Percentiles rank a stretch among this genome's conserved stretches.
Conservation (phyloP, 2,329 filamentous ascomycete genomes). For the Phaeomoniella chlamydospora region DNA sequence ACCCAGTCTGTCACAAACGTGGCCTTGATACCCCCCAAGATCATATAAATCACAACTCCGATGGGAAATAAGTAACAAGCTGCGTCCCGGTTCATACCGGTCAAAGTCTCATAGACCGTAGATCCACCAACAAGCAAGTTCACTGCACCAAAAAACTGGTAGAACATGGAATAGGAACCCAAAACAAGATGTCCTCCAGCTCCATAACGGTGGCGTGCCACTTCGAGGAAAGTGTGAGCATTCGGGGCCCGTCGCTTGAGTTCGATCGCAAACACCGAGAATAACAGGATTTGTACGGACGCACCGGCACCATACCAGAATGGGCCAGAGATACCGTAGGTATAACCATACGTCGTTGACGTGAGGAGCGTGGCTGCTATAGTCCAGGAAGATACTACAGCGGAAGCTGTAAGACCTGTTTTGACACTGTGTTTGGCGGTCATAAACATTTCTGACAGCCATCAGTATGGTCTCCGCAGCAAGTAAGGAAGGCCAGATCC, state of each 20-base stretch:
- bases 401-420: slow-evolving; percentile 37
- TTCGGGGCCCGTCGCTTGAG: slow-evolving; percentile 38
- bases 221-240: slow-evolving; percentile 39
- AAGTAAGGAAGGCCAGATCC: neutral
- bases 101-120: slow-evolving; percentile 25
- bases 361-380: slow-evolving; percentile 33
- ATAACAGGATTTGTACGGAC: slow-evolving; percentile 3
- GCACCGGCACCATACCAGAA: slow-evolving; percentile 43
- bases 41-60: slow-evolving; percentile 17
- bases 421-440: slow-evolving; percentile 36
- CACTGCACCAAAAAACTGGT: slow-evolving; percentile 38
- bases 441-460: slow-evolving; percentile 28
- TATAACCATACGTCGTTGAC: slow-evolving; percentile 36
- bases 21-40: slow-evolving; percentile 25
- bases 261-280: slow-evolving; percentile 29
- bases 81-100: slow-evolving; percentile 3
- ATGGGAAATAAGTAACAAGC: slow-evolving; percentile 1
- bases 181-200: slow-evolving; percentile 33
- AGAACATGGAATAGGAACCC: slow-evolving; percentile 37
- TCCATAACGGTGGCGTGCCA: slow-evolving; percentile 36
- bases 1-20: slow-evolving; percentile 11
- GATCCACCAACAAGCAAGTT: slow-evolving; percentile 37
- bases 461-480: neutral
- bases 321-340: slow-evolving; percentile 38
- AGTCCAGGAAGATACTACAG: slow-evolving; percentile 32